These are phyloP conservation scores for sweet orange (Citrus sinensis) DNA, from an alignment of 345 rosid genomes.

Conservation along the genomic window DVS_A1.0 CM039165.1:8062001-8062500, in stretches of 20 bases:
- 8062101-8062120: conserved; percentile 56
- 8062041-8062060: neutral
- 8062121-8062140: conserved; percentile 34
- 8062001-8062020: neutral
- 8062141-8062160: conserved; percentile 42
- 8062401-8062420: conserved; percentile 36
- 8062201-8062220: conserved; percentile 41
- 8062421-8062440: conserved; percentile 23
- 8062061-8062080: neutral
- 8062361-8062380: conserved; percentile 23
- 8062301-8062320: conserved; percentile 64
- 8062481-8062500: conserved; percentile 61
- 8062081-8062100: neutral
- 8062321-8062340: conserved; percentile 59
- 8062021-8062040: neutral
- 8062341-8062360: conserved; percentile 25
- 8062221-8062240: conserved; percentile 27
- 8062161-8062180: conserved; percentile 50
- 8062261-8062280: conserved; percentile 31
- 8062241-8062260: conserved; percentile 24
- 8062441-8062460: conserved; percentile 67
- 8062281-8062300: conserved; percentile 28
- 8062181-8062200: conserved; percentile 78
- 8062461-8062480: conserved; percentile 51
- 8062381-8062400: conserved; percentile 29